Conservation (phyloP, 257 asterid genomes). For the Voacanga thouarsii region DNA sequence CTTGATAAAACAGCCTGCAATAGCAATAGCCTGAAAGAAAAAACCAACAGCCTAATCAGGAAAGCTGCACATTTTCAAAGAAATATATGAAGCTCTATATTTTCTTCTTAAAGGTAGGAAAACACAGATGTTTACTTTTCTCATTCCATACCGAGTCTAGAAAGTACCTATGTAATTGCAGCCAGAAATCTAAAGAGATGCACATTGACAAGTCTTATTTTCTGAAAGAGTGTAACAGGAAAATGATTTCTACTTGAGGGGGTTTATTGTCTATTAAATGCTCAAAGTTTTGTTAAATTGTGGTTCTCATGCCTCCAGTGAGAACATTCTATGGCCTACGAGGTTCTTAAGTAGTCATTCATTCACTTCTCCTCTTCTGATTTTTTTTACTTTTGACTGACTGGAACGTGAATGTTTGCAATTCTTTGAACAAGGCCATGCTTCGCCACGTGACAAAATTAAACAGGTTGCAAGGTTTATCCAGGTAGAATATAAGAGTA, state of each 20-base stretch:
- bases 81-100: background rate
- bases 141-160: background rate
- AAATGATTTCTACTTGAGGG: too few relatives aligned
- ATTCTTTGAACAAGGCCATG: too few relatives aligned
- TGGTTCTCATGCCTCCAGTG: background rate
- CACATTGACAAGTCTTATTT: background rate
- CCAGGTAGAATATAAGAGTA: too few relatives aligned
- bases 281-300: background rate
- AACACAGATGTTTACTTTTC: background rate
- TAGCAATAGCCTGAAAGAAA: constrained; percentile 69
- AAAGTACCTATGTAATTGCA: background rate
- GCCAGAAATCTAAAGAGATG: background rate
- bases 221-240: background rate
- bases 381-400: background rate
- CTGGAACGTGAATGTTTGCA: too few relatives aligned
- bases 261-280: background rate
- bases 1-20: constrained; percentile 78
- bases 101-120: background rate
- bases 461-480: too few relatives aligned
- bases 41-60: constrained; percentile 27
- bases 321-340: too few relatives aligned
- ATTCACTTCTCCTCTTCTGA: background rate
- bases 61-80: too few relatives aligned
- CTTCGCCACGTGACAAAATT: too few relatives aligned
- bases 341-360: background rate